A percentile compares a stretch with the other conserved stretches of the same genome.
phyloP scores from a whole-genome alignment of 257 asterid species.

The Solanum chmielewskii region DNA sequence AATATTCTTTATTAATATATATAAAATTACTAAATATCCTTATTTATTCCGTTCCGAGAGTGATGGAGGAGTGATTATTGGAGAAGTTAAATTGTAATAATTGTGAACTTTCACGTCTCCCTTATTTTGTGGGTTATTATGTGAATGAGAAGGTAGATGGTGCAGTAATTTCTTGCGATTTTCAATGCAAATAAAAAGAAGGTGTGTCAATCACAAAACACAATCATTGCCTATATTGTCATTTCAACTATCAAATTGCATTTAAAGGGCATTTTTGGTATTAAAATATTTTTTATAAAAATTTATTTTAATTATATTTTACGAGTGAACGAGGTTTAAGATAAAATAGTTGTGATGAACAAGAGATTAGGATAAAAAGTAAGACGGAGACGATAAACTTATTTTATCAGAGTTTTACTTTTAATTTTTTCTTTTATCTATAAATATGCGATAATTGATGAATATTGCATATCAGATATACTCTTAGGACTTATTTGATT shows the following conservation, averaged over 20 bases:
- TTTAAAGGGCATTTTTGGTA: not conserved
- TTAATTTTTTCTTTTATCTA: no score
- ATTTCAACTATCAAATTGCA: not conserved
- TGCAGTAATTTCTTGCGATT: not conserved
- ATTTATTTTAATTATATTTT: no score
- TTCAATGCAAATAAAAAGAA: not conserved
- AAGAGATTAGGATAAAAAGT: not conserved
- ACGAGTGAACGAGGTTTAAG: rapidly evolving
- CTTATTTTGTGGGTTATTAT: not conserved
- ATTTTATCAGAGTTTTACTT: not conserved
- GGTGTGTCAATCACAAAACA: slow-evolving; percentile 9
- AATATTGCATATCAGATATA: not conserved
- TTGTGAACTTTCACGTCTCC: not conserved
- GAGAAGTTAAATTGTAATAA: not conserved
- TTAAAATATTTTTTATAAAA: not conserved
- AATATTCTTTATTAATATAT: no score
- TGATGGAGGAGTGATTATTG: not conserved
- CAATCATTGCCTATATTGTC: slow-evolving; percentile 18
- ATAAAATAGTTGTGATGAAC: not conserved
- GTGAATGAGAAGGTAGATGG: not conserved
- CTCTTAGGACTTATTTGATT: no score
- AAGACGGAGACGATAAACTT: rapidly evolving
- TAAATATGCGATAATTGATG: no score
- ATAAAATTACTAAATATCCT: no score
- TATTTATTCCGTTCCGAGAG: no score